Conservation (phyloP, 768 basidiomycete species). For the Suillus fuscotomentosus region DNA sequence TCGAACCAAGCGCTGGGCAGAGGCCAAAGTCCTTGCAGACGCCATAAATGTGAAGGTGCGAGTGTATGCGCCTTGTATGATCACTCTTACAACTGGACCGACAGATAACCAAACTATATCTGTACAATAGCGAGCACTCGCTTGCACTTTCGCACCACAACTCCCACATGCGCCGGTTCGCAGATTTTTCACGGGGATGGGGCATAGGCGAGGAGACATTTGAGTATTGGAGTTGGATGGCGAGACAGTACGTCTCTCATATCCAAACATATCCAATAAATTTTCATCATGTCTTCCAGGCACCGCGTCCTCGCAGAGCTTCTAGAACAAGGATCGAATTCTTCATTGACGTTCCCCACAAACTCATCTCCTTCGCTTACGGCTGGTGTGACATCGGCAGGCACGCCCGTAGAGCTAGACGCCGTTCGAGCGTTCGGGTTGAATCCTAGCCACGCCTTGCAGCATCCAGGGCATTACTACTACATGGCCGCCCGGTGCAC, state of each 20-base stretch:
- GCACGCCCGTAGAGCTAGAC: conserved; percentile 47
- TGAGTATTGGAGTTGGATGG: conserved; percentile 97
- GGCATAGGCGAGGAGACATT: conserved; percentile 96
- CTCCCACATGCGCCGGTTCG: conserved; percentile 80
- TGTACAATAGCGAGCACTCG: conserved; percentile 87
- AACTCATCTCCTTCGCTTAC: conserved; percentile 44
- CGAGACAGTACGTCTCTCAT: conserved; percentile 68
- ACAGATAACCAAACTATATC: conserved; percentile 85
- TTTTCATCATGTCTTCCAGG: conserved; percentile 36
- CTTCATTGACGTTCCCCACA: conserved; percentile 59
- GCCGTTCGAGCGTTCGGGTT: conserved; percentile 61
- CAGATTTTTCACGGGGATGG: conserved; percentile 88
- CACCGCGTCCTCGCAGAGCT: conserved; percentile 90
- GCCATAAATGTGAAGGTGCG: conserved; percentile 86
- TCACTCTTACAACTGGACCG: background rate
- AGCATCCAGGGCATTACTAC: conserved; percentile 86
- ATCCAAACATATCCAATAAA: background rate
- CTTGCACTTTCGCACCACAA: conserved; percentile 82
- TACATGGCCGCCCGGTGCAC: conserved; percentile 89
- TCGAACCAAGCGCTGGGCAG: conserved; percentile 96
- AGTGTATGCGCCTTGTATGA: background rate
- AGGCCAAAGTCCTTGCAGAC: conserved; percentile 95
- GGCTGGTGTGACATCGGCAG: conserved; percentile 24
- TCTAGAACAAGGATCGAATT: conserved; percentile 74
- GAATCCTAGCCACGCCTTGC: conserved; percentile 80